Base-by-base conservation (phyloP, 2,329 filamentous ascomycete species). In the Ophiocordyceps unilateralis region DNA sequence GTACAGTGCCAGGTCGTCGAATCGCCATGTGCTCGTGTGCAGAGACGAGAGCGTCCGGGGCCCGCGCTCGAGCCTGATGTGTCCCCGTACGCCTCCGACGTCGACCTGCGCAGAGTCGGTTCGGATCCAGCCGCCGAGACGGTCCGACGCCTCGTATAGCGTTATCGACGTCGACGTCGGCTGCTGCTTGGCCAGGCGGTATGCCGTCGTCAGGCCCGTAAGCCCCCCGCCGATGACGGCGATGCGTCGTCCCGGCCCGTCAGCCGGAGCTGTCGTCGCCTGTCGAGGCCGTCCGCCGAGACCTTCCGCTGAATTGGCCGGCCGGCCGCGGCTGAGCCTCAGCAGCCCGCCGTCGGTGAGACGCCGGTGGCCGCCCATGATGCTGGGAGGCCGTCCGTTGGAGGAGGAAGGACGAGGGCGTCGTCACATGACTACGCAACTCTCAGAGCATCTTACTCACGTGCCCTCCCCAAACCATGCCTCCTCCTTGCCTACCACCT, bases 111-210 rank as follows among this genome's bases (percentile, higher is more conserved):
- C 67, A 41, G 63, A 64, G 49, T 79, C 71, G 2, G 82, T 86
- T 48, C 77, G 65, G 36, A 96, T 67, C 88, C 88, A 96, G 39
- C 91, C 91, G 38, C 91, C 91, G 1, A 89, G 58, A 19, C 76
- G 69, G 20, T 72, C 57, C 23, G 68, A 72, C 19, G 72, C 72
- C 58, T 98, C 91, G 59, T 86, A 94, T 10, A 98, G 56, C 0
- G 83, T 91, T 53, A 98, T 78, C 42, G 77, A 76, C 28, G 76
- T 70, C 44, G 71, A 67, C 40, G 59, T 46, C 4, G 79, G 76
- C n/a, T 83, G 70, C 52, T 78, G 67, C 50, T 75, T 74, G 12
- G 78, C 69, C 39, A 94, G 68, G 58, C 84, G 87, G 65, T 84
- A 85, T 24, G 86, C 85, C 34, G 78, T 72, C 30, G 81, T 74